phyloP scores from a whole-genome alignment of 106 monocot species.

The Apostasia shenzhenica region DNA sequence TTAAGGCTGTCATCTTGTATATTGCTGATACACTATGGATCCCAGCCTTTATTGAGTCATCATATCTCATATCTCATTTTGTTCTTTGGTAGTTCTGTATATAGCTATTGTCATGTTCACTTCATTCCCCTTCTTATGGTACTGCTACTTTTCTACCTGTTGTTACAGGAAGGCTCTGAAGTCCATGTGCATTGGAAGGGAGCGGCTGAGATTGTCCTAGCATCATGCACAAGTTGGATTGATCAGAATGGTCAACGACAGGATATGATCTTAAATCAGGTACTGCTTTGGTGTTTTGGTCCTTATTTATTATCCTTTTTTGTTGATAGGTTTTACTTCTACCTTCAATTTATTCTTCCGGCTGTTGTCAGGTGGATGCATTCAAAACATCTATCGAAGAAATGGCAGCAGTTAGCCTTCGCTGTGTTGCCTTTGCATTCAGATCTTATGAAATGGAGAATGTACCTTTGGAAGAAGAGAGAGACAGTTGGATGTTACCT shows the following conservation, averaged over 20 bases:
- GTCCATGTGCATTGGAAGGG: slow-evolving; percentile 98
- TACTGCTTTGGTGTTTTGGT: slow-evolving; percentile 7
- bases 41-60: no score
- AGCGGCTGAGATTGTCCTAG: slow-evolving; percentile 86
- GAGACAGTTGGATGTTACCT: slow-evolving; percentile 59
- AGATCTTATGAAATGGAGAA: slow-evolving; percentile 38
- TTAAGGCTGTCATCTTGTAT: no score
- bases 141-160: slow-evolving; percentile 2
- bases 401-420: slow-evolving; percentile 75
- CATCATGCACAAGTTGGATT: slow-evolving; percentile 72
- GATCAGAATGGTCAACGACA: slow-evolving; percentile 50
- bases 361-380: slow-evolving; percentile 38
- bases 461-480: slow-evolving; percentile 61
- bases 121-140: not conserved
- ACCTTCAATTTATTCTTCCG: not conserved
- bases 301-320: not conserved
- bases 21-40: no score
- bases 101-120: no score
- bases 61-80: not conserved
- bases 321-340: not conserved
- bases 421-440: slow-evolving; percentile 89
- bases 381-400: slow-evolving; percentile 80
- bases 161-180: slow-evolving; percentile 43
- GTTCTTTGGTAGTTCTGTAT: no score
- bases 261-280: slow-evolving; percentile 46